A percentile compares a stretch with the other conserved stretches of the same genome.
phyloP scores from a whole-genome alignment of 2,329 filamentous ascomycete genomes.

The Colletotrichum higginsianum region DNA sequence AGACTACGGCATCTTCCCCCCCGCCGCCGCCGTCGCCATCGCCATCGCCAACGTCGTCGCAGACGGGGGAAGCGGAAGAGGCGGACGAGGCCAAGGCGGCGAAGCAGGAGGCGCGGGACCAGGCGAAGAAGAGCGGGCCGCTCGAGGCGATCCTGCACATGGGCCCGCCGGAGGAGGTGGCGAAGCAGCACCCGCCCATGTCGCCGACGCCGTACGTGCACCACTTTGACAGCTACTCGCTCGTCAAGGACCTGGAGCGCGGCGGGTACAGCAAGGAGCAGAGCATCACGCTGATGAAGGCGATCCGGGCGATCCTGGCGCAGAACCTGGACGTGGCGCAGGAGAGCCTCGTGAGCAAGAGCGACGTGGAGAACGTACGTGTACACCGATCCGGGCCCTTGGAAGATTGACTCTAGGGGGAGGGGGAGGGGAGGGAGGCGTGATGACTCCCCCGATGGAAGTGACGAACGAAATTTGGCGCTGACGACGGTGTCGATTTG shows the following conservation, averaged over 20 bases:
- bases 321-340: conserved; percentile 87
- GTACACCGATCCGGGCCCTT: not conserved
- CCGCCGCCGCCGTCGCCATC: not conserved
- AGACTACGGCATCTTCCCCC: conserved; percentile 36
- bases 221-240: conserved; percentile 94
- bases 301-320: conserved; percentile 82
- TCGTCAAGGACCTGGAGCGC: conserved; percentile 83
- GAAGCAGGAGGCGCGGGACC: conserved; percentile 50
- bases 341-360: conserved; percentile 86
- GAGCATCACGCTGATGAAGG: conserved; percentile 92
- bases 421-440: too few relatives aligned
- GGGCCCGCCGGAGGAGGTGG: conserved; percentile 57
- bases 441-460: too few relatives aligned
- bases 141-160: conserved; percentile 67
- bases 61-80: not conserved
- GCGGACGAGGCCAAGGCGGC: conserved; percentile 46
- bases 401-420: too few relatives aligned
- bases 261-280: conserved; percentile 82
- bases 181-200: conserved; percentile 74
- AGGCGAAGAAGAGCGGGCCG: conserved; percentile 61
- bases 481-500: not conserved
- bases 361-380: conserved; percentile 85
- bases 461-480: not conserved
- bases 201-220: conserved; percentile 87
- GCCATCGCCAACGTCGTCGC: not conserved